Evolutionary conservation across 106 monocot species (phyloP).

Genomic region (Apostasia shenzhenica): DNA sequence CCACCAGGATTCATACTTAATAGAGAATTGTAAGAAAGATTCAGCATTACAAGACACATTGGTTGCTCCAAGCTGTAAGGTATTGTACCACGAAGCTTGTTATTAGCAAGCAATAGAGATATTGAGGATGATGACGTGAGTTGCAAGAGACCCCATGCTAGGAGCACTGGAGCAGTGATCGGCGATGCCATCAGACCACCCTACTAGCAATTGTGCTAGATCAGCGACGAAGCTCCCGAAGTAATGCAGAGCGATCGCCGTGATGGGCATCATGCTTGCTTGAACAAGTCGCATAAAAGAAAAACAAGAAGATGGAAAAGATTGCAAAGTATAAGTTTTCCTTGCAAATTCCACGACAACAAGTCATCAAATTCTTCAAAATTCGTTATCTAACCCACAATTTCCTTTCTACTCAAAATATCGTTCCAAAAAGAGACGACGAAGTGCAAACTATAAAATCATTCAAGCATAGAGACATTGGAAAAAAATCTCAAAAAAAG

Average conservation of each 20-base stretch:
- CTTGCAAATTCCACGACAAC: conserved; percentile 13
- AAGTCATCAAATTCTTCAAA: conserved; percentile 1
- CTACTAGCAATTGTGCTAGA: conserved; percentile 26
- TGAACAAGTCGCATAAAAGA: neutral
- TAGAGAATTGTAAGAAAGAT: conserved; percentile 77
- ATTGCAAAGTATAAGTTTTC: neutral
- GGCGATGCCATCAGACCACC: conserved; percentile 22
- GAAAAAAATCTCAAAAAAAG: too few species aligned
- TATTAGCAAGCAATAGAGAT: conserved; percentile 36
- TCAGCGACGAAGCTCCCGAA: conserved; percentile 51
- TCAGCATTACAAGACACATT: conserved; percentile 39
- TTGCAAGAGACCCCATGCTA: conserved; percentile 53
- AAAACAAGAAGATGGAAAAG: neutral
- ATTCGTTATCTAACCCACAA: too few species aligned
- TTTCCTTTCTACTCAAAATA: too few species aligned
- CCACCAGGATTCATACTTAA: conserved; percentile 58
- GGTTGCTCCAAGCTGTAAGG: conserved; percentile 46
- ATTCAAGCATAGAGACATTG: too few species aligned
- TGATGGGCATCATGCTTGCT: neutral
- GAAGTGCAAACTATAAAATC: too few species aligned
- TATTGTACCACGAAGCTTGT: conserved; percentile 62
- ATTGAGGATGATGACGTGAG: conserved; percentile 26
- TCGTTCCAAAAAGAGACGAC: too few species aligned
- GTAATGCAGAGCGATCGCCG: conserved; percentile 28
- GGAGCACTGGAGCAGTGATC: conserved; percentile 18